Evolutionary conservation across 169 alveolate species (phyloP).

Genomic region (Plasmodium blacklocki): DNA sequence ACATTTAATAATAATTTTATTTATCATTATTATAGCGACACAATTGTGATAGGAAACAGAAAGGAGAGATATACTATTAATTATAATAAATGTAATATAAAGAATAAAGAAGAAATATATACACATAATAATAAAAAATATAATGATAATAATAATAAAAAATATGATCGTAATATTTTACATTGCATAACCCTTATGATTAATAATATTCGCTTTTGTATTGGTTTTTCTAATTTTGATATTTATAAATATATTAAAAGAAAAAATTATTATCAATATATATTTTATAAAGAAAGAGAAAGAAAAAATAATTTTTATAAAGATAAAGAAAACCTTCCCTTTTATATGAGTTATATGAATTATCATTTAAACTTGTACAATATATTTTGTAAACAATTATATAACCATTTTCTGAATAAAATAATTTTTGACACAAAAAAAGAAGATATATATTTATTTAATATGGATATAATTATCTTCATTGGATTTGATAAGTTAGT

Average conservation of each 20-base stretch:
- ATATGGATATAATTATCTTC: constrained; percentile 18
- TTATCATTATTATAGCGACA: not conserved
- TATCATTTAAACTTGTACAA: not conserved
- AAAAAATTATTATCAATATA: constrained; percentile 15
- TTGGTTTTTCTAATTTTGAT: constrained; percentile 5
- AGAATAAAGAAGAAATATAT: no score
- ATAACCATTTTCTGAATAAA: constrained; percentile 15
- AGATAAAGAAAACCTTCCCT: not conserved
- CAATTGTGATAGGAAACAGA: not conserved
- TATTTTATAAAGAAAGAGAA: not conserved
- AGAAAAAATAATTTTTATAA: not conserved
- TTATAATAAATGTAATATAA: no score
- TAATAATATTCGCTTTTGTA: constrained; percentile 23
- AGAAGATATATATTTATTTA: constrained; percentile 23
- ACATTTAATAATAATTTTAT: no score
- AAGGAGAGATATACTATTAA: not conserved
- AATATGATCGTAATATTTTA: constrained; percentile 4
- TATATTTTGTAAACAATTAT: constrained; percentile 19
- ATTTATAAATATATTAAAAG: not conserved
- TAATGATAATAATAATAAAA: not conserved
- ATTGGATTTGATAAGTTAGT: constrained; percentile 14
- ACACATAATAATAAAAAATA: no score
- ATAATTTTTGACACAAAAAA: constrained; percentile 40
- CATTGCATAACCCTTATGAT: constrained; percentile 22
- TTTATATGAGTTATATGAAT: not conserved